Conservation (phyloP, 768 basidiomycete species). For the Mycena olivaceomarginata region DNA sequence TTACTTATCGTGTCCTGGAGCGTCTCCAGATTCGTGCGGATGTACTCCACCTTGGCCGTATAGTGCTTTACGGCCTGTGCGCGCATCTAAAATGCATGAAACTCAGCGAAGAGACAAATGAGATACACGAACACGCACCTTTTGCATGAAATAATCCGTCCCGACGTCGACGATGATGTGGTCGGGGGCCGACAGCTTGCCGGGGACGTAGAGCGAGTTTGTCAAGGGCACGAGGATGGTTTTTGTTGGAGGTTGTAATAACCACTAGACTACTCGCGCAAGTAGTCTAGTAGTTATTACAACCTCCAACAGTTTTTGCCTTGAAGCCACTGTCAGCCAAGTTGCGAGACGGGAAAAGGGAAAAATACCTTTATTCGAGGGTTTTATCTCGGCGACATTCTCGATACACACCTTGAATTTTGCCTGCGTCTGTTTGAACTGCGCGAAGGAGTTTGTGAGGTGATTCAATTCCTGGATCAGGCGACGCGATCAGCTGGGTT, state of each 20-base stretch:
- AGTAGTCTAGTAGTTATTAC: no score
- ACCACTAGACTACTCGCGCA: no score
- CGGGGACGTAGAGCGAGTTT: constrained; percentile 96
- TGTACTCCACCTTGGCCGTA: constrained; percentile 85
- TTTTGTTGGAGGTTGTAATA: no score
- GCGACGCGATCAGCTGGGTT: constrained; percentile 24
- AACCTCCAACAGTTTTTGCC: no score
- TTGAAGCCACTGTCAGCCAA: no score
- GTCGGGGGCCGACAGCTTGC: constrained; percentile 87
- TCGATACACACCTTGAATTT: constrained; percentile 94
- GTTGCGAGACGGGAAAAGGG: background rate
- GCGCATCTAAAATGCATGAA: constrained; percentile 75
- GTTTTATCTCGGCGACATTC: constrained; percentile 85
- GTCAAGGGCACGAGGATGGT: constrained; percentile 94
- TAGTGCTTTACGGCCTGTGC: constrained; percentile 90
- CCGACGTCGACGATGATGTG: constrained; percentile 97
- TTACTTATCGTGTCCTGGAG: constrained; percentile 93
- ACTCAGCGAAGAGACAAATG: constrained; percentile 35
- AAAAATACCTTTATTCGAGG: constrained; percentile 75
- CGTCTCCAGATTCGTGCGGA: constrained; percentile 88
- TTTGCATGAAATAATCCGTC: constrained; percentile 97
- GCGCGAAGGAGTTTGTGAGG: constrained; percentile 92
- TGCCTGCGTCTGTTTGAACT: constrained; percentile 93
- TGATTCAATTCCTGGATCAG: constrained; percentile 90
- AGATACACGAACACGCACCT: constrained; percentile 74